A percentile compares a stretch with the other conserved stretches of the same genome.
These are phyloP conservation scores for Globisporangium splendens DNA, from an alignment of 352 stramenopile species.

Conservation along the genomic window DNA sequence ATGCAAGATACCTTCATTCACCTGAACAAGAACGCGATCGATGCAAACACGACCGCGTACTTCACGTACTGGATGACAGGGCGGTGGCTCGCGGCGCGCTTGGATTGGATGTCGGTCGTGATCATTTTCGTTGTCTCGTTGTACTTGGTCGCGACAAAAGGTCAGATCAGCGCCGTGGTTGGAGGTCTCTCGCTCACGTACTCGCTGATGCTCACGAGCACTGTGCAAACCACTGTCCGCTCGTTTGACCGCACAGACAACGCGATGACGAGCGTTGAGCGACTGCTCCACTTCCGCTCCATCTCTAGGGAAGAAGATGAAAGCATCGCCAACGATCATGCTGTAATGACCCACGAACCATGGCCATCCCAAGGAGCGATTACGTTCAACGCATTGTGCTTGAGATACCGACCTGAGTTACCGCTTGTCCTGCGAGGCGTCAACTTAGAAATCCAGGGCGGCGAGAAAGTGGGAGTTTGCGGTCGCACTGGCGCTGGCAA, in stretches of 20 bases:
- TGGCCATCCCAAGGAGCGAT: too few relatives aligned
- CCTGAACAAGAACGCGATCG: conserved; percentile 34
- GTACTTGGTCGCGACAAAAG: conserved; percentile 70
- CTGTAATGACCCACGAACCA: too few relatives aligned
- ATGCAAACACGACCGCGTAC: conserved; percentile 42
- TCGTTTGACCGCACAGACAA: conserved; percentile 27
- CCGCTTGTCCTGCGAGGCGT: too few relatives aligned
- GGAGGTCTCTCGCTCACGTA: conserved; percentile 77
- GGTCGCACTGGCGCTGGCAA: too few relatives aligned
- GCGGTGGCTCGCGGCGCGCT: conserved; percentile 93
- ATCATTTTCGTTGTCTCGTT: conserved; percentile 89
- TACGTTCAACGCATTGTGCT: too few relatives aligned
- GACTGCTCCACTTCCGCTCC: conserved; percentile 28
- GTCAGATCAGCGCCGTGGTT: conserved; percentile 22
- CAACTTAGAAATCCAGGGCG: too few relatives aligned
- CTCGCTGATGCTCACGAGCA: conserved; percentile 48
- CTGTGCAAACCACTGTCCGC: conserved; percentile 76
- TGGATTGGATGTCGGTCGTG: conserved; percentile 76
- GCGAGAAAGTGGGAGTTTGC: too few relatives aligned
- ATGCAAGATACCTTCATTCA: conserved; percentile 26
- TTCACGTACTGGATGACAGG: conserved; percentile 45
- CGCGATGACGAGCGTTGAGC: conserved; percentile 38
- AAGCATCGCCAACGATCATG: too few relatives aligned
- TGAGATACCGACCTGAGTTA: conserved; percentile 1
- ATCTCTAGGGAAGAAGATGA: conserved; percentile 18